Evolutionary conservation across 23 red algal genomes (phyloP), one percentile per base, ranked within the genome.

Genomic region (Gracilariopsis chorda): DNA sequence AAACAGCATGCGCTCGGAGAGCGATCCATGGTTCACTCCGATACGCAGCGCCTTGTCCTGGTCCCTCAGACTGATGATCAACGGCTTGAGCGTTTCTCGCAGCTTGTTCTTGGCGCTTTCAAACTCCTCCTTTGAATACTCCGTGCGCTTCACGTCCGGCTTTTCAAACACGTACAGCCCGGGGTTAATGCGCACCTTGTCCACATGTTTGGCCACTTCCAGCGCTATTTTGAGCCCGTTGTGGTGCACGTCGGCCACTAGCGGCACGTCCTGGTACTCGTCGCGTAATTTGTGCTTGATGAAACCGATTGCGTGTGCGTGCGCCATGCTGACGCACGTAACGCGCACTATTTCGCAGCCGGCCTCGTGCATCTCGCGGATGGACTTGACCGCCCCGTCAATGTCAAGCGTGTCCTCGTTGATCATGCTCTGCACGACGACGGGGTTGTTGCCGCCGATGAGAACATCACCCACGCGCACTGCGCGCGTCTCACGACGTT

Each of bases 91-190:
- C 47, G 91, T 95, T 37, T 88, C 70, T 60, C 95, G 87, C 49
- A 99, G 84, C 84, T 99, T 96, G 34, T 83, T 63, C 32, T 93
- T 91, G 34, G 90, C 88, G 44, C 29, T 34, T 47, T 95, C 59
- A 83, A 99, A 99, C 70, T 99, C 97, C 24, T 93, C 82, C 6
- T 34, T 32, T 17, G 74, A 94, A 52, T 99, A 99, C 79, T 99
- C 97, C 39, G 87, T 95, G 25, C 97, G 90, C 25, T 90, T 96
- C 8, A 77, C 48, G 45, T 99, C 93, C 39, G 90, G 92, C 57
- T 99, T 99, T 48, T 99, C 97, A 79, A 96, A 99, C 43, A 99
- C 97, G 45, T 99, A 99, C 70, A 99, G 60, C 21, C 97, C 97
- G 24, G 97, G 97, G 52, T 99, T 99, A 63, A 99, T 99, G 36